Base-by-base conservation (phyloP, 106 monocot species). In the Dioscorea zingiberensis region DNA sequence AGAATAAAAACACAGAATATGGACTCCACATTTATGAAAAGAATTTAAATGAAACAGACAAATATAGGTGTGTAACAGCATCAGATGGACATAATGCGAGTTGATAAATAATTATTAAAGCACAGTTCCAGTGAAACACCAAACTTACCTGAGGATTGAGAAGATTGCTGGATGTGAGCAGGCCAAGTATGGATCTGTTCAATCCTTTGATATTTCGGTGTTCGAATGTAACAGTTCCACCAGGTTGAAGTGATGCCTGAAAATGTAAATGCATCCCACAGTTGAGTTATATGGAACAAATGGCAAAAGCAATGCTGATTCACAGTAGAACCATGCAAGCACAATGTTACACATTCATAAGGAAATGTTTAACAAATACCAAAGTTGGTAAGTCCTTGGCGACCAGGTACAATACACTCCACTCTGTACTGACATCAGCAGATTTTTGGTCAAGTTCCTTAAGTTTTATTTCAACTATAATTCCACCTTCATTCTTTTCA, bases 401-500 rank as follows among this genome's bases (percentile, higher is more conserved):
- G 84, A 23, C 89, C 93, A 72, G 93, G 86, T 27, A 93, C 89
- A 27, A 98, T 86, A 76, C n/a, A n/a, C 80, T 89, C 98, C 92
- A 98, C 68, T 89, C 98, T 47, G 98, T 89, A 74, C 82, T 86
- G 59, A 98, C 92, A 84, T 98, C 98, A 54, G 93, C 86, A 58
- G 86, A 87, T 59, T 98, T 98, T 48, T 86, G 89, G 15, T 98
- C 93, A 48, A 86, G 61, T 76, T 98, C 98, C 65, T 93, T 93
- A 17, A 98, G 81, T 70, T 93, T 93, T 58, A 98, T 89, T 73
- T 93, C 98, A 59, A 98, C 86, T 21, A 93, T 78, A 17, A 98
- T 89, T 44, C 93, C 98, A 62, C 97, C 92, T 76, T 98, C 98
- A 74, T 66, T 93, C 65, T 89, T 98, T 76, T 89, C 93, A 82